Conservation (phyloP, 441 rosid genomes). For the Flueggea neowawraea region DNA sequence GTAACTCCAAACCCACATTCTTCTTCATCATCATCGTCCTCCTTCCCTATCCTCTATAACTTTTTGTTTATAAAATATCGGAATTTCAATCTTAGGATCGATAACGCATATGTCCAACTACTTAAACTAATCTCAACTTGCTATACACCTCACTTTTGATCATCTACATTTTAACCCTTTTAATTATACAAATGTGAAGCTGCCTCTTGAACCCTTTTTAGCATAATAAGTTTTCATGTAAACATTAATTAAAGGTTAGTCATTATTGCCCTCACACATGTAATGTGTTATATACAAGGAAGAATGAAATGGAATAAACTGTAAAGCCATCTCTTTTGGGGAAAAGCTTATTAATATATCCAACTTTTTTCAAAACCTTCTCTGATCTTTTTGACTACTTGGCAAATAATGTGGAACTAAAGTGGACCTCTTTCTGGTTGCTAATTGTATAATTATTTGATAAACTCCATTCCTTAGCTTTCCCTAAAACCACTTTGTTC, state of each 20-base stretch:
- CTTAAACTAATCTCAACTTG: too few species aligned
- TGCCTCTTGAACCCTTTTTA: not conserved
- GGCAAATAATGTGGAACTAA: slow-evolving; percentile 19
- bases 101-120: too few species aligned
- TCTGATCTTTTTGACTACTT: slow-evolving; percentile 43
- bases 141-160: too few species aligned
- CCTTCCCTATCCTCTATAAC: slow-evolving; percentile 6
- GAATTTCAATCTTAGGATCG: not conserved
- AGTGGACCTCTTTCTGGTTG: slow-evolving; percentile 32
- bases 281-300: slow-evolving; percentile 12
- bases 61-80: slow-evolving; percentile 13
- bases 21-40: slow-evolving; percentile 16
- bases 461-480: slow-evolving; percentile 31
- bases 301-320: slow-evolving; percentile 9
- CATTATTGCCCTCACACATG: slow-evolving; percentile 20
- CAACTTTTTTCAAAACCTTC: slow-evolving; percentile 15
- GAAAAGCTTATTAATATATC: slow-evolving; percentile 11
- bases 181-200: too few species aligned
- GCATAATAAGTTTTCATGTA: slow-evolving; percentile 5
- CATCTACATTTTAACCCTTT: too few species aligned
- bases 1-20: slow-evolving; percentile 31
- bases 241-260: too few species aligned
- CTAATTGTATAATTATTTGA: slow-evolving; percentile 20
- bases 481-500: slow-evolving; percentile 22
- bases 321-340: slow-evolving; percentile 34